Conservation (phyloP, 2,329 filamentous ascomycete genomes). For the Pseudogymnoascus sp. region DNA sequence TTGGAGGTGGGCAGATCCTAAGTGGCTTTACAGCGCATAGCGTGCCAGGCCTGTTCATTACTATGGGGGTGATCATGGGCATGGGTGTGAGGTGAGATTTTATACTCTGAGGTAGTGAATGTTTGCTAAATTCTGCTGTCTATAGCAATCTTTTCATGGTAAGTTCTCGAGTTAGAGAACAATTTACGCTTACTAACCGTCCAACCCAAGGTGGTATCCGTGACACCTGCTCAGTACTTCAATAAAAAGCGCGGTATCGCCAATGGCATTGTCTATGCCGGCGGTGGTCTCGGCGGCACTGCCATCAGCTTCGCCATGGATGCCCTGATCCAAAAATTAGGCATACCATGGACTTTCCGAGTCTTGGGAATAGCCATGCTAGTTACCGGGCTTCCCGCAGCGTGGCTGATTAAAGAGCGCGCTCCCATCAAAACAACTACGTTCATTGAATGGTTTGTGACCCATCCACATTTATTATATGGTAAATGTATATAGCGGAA, state of each 20-base stretch:
- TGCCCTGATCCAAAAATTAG: conserved; percentile 40
- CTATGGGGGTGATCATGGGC: conserved; percentile 41
- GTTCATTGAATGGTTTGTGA: conserved; percentile 44
- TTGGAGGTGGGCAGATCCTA: conserved; percentile 43
- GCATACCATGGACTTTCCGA: conserved; percentile 45
- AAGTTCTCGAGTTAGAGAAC: conserved; percentile 1
- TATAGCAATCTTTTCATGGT: conserved; percentile 23
- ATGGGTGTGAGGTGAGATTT: conserved; percentile 35
- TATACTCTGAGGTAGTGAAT: background rate
- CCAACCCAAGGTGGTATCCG: conserved; percentile 37
- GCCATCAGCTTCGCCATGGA: conserved; percentile 45
- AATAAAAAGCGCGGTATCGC: conserved; percentile 46
- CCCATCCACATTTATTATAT: background rate
- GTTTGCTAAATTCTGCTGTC: background rate
- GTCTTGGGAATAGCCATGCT: conserved; percentile 46
- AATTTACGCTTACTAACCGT: conserved; percentile 26
- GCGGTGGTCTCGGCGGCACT: conserved; percentile 50
- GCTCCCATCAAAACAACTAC: conserved; percentile 32
- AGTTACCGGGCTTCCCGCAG: conserved; percentile 49
- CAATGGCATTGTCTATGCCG: conserved; percentile 48
- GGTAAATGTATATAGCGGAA: background rate
- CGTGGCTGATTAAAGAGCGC: conserved; percentile 46
- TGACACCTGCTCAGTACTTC: conserved; percentile 49
- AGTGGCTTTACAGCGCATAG: conserved; percentile 41
- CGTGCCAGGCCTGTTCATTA: conserved; percentile 42